Base-by-base conservation (phyloP, 345 rosid genomes). In the Hevea brasiliensis region DNA sequence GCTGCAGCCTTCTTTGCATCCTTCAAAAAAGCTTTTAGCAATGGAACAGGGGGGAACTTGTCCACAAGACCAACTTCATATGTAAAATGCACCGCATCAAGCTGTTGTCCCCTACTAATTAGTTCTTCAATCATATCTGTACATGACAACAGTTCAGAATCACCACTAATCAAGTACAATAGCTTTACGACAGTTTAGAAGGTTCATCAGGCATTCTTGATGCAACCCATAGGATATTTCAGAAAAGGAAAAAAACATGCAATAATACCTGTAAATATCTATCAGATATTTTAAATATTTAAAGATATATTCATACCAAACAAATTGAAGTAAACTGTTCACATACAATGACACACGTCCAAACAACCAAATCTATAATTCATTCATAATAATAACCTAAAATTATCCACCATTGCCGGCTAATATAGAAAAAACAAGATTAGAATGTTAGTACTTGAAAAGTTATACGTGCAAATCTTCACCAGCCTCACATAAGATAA, bases 31-130 rank as follows among this genome's bases (percentile, higher is more conserved):
- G 97, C 84, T 83, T 88, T 95, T 63, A 95, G 90, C 60, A 95
- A 75, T 64, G 98, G 97, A 72, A 87, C 96, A 54, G 98, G 90
- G 44, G 94, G 99, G 77, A 92, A 95, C 78, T 80, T 91, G 78
- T 85, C 83, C 61, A 87, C 92, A 58, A 95, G 96, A 18, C 98
- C 97, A 76, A 90, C 96, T 81, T 92, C 99, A 84, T 88, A 91
- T n/a, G 94, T 86, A 42, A 95, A 95, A 87, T 95, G 99, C 78
- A 95, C 94, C 15, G 99, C 99, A 85, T 95, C 99, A 70, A 92
- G 98, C 85, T 89, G 98, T 72, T 95, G 98, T 67, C 97, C 98
- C 85, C 87, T 86, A 65, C 89, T 89, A 82, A 95, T 89, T 74
- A 95, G 82, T 63, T 92, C 98, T 84, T 83, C 80, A 59, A 95